These are phyloP conservation scores for Cornus controversa DNA, from an alignment of 148 eudicot genomes.

Conservation along the genomic window DNA sequence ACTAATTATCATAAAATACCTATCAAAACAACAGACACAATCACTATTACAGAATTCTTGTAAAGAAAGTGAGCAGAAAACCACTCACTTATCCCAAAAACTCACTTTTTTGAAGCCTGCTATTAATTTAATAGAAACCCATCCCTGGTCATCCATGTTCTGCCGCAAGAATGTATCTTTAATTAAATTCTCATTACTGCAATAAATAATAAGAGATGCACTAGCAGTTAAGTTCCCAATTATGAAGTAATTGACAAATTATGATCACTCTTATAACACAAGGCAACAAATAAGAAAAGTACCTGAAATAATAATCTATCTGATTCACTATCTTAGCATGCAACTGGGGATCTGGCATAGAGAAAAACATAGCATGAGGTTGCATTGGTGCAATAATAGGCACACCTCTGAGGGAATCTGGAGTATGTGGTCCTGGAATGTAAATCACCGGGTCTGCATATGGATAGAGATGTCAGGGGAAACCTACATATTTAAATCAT, in stretches of 20 bases:
- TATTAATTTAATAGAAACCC: slow-evolving; percentile 75
- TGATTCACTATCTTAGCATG: slow-evolving; percentile 56
- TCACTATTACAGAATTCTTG: not conserved
- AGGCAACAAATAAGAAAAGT: slow-evolving; percentile 2
- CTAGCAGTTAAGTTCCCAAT: not conserved
- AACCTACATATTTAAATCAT: not conserved
- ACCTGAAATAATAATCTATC: slow-evolving; percentile 93
- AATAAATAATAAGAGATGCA: slow-evolving; percentile 11
- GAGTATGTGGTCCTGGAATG: slow-evolving; percentile 29
- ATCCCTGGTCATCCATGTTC: slow-evolving; percentile 84
- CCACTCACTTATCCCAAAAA: slow-evolving; percentile 8
- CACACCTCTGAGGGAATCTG: slow-evolving; percentile 39
- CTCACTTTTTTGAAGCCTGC: slow-evolving; percentile 77
- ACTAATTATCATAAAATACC: slow-evolving; percentile 2
- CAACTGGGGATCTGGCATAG: slow-evolving; percentile 55
- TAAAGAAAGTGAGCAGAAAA: slow-evolving; percentile 4
- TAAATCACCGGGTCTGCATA: slow-evolving; percentile 56
- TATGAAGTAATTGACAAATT: slow-evolving; percentile 9
- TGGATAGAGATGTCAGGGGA: slow-evolving; percentile 1
- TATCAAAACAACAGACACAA: not conserved
- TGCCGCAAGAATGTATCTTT: slow-evolving; percentile 70
- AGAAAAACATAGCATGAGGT: slow-evolving; percentile 29
- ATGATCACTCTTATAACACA: slow-evolving; percentile 2
- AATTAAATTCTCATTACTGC: slow-evolving; percentile 80
- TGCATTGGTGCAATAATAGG: slow-evolving; percentile 51